Conservation (phyloP, 148 eudicot genomes). For the Rhododendron ovatum region DNA sequence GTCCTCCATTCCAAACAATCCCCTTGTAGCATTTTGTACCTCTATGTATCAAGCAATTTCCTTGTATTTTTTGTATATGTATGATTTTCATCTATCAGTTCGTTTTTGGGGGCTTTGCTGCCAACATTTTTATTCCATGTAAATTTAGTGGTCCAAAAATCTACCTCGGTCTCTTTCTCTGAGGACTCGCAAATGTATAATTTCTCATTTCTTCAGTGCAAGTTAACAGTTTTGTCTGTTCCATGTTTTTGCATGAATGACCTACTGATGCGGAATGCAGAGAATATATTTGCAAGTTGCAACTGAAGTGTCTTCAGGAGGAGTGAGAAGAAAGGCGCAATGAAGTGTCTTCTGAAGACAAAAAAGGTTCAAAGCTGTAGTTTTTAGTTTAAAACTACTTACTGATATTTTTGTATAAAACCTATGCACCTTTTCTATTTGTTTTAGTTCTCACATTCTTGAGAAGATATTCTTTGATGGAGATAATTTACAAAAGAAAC, state of each 20-base stretch:
- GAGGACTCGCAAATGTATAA: neutral
- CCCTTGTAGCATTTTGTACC: constrained; percentile 27
- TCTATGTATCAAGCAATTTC: neutral
- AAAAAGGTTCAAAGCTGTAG: neutral
- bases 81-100: neutral
- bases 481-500: neutral
- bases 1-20: neutral
- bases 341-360: neutral
- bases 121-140: neutral
- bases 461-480: neutral
- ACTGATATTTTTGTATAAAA: neutral
- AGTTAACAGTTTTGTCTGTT: neutral
- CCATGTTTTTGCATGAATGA: neutral
- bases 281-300: neutral
- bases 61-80: neutral
- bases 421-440: neutral
- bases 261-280: neutral
- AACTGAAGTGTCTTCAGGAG: neutral
- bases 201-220: neutral
- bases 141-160: neutral
- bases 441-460: neutral
- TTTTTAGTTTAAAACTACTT: neutral
- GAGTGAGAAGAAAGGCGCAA: neutral
- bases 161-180: neutral
- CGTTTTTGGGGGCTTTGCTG: neutral